Conservation (phyloP, 768 basidiomycete species). For the Kwoniella sp. region DNA sequence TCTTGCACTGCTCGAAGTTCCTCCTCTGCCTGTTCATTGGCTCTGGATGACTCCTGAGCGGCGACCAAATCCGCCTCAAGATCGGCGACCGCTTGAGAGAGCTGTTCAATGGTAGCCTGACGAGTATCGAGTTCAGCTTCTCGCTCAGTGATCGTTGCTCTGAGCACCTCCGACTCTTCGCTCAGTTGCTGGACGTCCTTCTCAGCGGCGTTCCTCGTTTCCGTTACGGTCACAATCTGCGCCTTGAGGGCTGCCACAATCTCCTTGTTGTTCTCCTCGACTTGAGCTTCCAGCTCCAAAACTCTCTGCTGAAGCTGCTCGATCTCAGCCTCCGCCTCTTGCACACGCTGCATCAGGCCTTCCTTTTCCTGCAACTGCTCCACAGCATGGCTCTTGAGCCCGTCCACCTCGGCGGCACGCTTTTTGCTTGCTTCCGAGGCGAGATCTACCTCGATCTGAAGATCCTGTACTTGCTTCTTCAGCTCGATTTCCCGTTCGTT, state of each 20-base stretch:
- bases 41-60: not conserved
- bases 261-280: not conserved
- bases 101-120: slow-evolving; percentile 22
- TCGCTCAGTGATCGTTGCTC: slow-evolving; percentile 5
- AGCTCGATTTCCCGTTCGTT: slow-evolving; percentile 21
- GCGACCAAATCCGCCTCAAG: slow-evolving; percentile 13
- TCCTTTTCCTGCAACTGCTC: slow-evolving; percentile 6
- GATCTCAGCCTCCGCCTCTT: slow-evolving; percentile 11
- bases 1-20: slow-evolving; percentile 12
- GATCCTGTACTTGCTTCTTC: slow-evolving; percentile 19
- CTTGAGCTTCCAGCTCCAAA: not conserved
- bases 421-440: not conserved
- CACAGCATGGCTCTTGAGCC: slow-evolving; percentile 3
- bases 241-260: slow-evolving; percentile 2
- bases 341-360: slow-evolving; percentile 8
- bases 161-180: slow-evolving; percentile 6
- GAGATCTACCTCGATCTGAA: slow-evolving; percentile 19
- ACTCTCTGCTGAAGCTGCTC: slow-evolving; percentile 8
- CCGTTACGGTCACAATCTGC: slow-evolving; percentile 8
- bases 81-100: slow-evolving; percentile 7
- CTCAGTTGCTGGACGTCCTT: not conserved
- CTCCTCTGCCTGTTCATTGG: not conserved
- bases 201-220: slow-evolving; percentile 6
- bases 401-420: slow-evolving; percentile 11
- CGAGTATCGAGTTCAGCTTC: slow-evolving; percentile 19